Base-by-base conservation (phyloP, 495 filamentous ascomycete genomes). In the Podospora appendiculata region DNA sequence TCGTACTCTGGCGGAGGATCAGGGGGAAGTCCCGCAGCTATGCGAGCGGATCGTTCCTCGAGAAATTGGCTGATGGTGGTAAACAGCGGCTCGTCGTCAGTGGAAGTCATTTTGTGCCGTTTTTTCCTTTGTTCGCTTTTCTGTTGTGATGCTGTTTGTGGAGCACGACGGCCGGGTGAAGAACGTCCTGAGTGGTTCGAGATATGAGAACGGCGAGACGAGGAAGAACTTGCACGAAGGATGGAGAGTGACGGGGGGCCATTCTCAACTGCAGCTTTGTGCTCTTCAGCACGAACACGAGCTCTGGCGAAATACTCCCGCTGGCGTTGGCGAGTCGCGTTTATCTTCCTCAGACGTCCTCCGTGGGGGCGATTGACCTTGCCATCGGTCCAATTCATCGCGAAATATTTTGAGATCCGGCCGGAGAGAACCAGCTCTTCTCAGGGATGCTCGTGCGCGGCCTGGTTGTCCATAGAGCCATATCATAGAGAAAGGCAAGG, bases 351-450 rank as follows among this genome's bases (percentile, higher is more conserved):
- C 48, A 67, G 51, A 16, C 53, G 57, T 9, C 63, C 58, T 17
- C 63, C 68, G 12, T 58, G 63, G 54, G 63, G 55, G 50, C 67
- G 70, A 18, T 70, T 58, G n/a, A 74, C 61, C 9, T 58, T 70
- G 35, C 67, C 67, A 54, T 72, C 72, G 16, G 69, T 74, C 71
- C 71, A 75, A 54, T 75, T 75, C 72, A 75, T 75, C 25, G 33
- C 13, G 53, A 47, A 32, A 13, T 10, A 32, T 45, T 45, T n/a
- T 14, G 25, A 25, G 25, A 25, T 25, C 25, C 25, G 25, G 25
- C 25, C 25, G 25, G 25, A 25, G 25, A 25, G 25, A 25, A 25
- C 25, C 2, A 25, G 25, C 25, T 25, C 25, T 25, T 25, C 25
- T 5, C 25, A 25, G 2, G 2, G 25, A 25, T 25, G 25, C 25